Percentiles rank a stretch among this genome's conserved stretches.
Conservation (phyloP, 2,329 filamentous ascomycete species). For the Furcasterigmium sp. region DNA sequence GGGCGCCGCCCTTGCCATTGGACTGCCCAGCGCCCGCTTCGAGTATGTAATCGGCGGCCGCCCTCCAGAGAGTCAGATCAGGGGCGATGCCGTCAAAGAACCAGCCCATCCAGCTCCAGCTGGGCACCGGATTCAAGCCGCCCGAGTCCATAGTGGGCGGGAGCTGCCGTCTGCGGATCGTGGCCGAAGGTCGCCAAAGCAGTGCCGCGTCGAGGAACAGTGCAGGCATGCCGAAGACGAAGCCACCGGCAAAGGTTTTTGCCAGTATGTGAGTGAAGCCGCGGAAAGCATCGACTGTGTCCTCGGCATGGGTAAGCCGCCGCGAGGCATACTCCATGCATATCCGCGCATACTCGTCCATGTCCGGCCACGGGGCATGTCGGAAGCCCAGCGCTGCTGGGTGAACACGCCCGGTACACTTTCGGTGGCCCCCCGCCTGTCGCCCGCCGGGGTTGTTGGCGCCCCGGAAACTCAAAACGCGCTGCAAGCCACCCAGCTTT, state of each 20-base stretch:
- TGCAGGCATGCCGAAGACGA: constrained; percentile 39
- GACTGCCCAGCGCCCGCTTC: neutral
- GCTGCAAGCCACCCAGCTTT: constrained; percentile 1
- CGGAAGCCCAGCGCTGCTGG: constrained; percentile 29
- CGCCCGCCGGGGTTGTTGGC: constrained; percentile 1
- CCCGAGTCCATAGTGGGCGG: constrained; percentile 19
- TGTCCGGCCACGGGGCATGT: constrained; percentile 37
- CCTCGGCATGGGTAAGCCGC: constrained; percentile 31
- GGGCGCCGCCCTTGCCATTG: constrained; percentile 1
- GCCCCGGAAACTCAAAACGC: constrained; percentile 1
- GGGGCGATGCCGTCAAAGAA: constrained; percentile 38
- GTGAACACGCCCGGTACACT: constrained; percentile 24
- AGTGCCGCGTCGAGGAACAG: constrained; percentile 40
- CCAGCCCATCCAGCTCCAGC: constrained; percentile 45
- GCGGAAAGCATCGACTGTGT: constrained; percentile 35
- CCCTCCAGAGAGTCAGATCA: constrained; percentile 35
- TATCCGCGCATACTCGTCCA: constrained; percentile 39
- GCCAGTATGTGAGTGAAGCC: constrained; percentile 37
- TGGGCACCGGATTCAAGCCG: constrained; percentile 24
- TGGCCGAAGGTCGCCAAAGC: constrained; percentile 38
- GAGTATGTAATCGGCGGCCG: constrained; percentile 35
- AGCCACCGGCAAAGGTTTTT: constrained; percentile 33
- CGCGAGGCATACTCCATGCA: constrained; percentile 37
- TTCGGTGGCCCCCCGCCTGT: constrained; percentile 15
- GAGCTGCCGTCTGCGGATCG: constrained; percentile 31